These are phyloP conservation scores for Fibroporia radiculosa DNA, from an alignment of 768 basidiomycete species.

Conservation along the genomic window DNA sequence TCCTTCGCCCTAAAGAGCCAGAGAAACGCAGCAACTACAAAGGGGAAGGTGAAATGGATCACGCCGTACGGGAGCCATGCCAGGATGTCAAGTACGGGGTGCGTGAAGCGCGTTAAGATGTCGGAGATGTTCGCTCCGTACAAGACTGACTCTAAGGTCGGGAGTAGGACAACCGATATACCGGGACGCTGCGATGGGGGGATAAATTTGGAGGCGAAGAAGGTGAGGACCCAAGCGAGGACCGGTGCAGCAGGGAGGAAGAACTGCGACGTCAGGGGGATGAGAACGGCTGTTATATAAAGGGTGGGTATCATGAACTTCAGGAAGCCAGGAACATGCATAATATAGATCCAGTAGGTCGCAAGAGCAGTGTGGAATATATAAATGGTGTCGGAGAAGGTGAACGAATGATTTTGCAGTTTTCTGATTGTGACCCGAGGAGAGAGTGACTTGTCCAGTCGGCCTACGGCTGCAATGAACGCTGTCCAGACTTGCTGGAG, in stretches of 20 bases:
- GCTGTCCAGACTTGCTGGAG: slow-evolving; percentile 18
- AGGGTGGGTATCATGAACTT: slow-evolving; percentile 74
- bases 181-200: slow-evolving; percentile 66
- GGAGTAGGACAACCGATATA: slow-evolving; percentile 88
- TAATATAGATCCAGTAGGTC: slow-evolving; percentile 63
- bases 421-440: slow-evolving; percentile 57
- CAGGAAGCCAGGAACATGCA: slow-evolving; percentile 58
- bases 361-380: slow-evolving; percentile 57
- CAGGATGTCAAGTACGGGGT: slow-evolving; percentile 84
- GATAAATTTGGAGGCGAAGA: slow-evolving; percentile 83
- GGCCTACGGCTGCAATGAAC: slow-evolving; percentile 44
- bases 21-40: slow-evolving; percentile 75
- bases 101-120: slow-evolving; percentile 90
- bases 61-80: slow-evolving; percentile 99
- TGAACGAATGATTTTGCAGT: slow-evolving; percentile 50
- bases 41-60: slow-evolving; percentile 80
- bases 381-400: slow-evolving; percentile 50
- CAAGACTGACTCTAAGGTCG: slow-evolving; percentile 88
- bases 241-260: slow-evolving; percentile 84
- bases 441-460: slow-evolving; percentile 72
- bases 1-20: slow-evolving; percentile 87
- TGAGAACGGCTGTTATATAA: slow-evolving; percentile 59
- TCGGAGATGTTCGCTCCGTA: slow-evolving; percentile 98
- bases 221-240: slow-evolving; percentile 79
- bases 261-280: slow-evolving; percentile 88